Base-by-base conservation (phyloP, 75 land plant genomes). In the Ceratopteris richardii region DNA sequence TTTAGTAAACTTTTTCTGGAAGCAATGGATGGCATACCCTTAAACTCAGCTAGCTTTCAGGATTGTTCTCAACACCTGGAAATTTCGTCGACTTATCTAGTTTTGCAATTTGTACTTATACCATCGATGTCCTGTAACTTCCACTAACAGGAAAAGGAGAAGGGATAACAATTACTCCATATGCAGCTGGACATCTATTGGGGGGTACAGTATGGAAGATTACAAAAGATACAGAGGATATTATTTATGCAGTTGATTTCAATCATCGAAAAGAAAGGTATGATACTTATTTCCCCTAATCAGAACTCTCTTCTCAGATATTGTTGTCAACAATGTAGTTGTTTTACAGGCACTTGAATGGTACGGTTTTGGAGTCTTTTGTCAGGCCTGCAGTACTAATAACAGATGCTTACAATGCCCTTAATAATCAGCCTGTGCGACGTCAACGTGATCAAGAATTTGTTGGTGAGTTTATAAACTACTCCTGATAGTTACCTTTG, bases 121-220 rank as follows among this genome's bases (percentile, higher is more conserved):
- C n/a, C n/a, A n/a, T n/a, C n/a, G n/a, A n/a, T n/a, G n/a, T n/a
- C n/a, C n/a, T n/a, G n/a, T n/a, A n/a, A n/a, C n/a, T n/a, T n/a
- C n/a, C n/a, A 33, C 3, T 33, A 9, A 9, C 61, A 93, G 98
- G 86, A 18, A 93, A 93, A 76, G 98, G 98, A 29, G 95, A 93
- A 57, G 98, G 98, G 1, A 93, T 93, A 57, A 83, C 80, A 43
- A 89, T 93, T 51, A 82, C 96, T 29, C 98, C 98, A 9, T 80
- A 89, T 81, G 90, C 85, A 50, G 96, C 98, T 24, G 98, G 96
- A 22, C 94, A 85, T 79, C 80, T 93, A 14, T 57, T 93, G 48
- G 98, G 98, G 22, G 96, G 98, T 33, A 86, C 96, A 13, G 50
- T 89, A 1, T 93, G 98, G 98, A 93, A 93, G 77, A 89, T 93